phyloP scores from a whole-genome alignment of 129 eudicot species.

The Flaveria trinervia region DNA sequence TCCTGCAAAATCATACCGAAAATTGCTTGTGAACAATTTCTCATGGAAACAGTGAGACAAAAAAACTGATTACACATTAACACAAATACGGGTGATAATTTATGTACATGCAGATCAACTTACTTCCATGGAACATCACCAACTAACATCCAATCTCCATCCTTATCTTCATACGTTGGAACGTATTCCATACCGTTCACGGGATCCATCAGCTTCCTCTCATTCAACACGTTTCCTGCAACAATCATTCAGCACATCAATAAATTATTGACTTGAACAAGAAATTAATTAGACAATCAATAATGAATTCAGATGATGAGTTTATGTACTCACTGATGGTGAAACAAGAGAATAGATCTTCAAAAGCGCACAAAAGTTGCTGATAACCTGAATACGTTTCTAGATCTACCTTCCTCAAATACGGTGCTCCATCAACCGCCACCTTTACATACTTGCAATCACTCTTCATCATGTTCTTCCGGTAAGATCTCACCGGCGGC shows the following conservation, averaged over 20 bases:
- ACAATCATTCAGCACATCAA: not conserved
- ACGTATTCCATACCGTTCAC: slow-evolving; percentile 67
- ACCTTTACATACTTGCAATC: slow-evolving; percentile 76
- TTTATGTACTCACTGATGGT: slow-evolving; percentile 43
- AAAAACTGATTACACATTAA: not conserved
- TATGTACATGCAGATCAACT: slow-evolving; percentile 20
- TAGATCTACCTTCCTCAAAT: slow-evolving; percentile 73
- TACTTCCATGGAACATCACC: slow-evolving; percentile 99
- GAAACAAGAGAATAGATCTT: slow-evolving; percentile 63
- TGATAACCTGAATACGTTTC: slow-evolving; percentile 57
- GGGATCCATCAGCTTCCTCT: slow-evolving; percentile 61
- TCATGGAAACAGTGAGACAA: not conserved
- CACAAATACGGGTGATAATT: not conserved
- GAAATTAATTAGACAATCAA: too few species aligned
- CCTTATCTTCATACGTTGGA: slow-evolving; percentile 90
- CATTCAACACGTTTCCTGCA: slow-evolving; percentile 41
- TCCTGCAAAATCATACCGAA: slow-evolving; percentile 42
- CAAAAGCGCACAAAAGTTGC: slow-evolving; percentile 55
- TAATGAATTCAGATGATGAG: not conserved
- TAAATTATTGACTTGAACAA: too few species aligned
- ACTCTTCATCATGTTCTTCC: slow-evolving; percentile 31
- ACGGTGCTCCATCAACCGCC: slow-evolving; percentile 94
- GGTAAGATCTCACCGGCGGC: slow-evolving; percentile 81
- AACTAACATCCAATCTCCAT: slow-evolving; percentile 90
- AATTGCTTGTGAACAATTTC: not conserved